Evolutionary conservation across 768 basidiomycete species (phyloP), one percentile per base, ranked within the genome.

Genomic region (Trametes coccinea): DNA sequence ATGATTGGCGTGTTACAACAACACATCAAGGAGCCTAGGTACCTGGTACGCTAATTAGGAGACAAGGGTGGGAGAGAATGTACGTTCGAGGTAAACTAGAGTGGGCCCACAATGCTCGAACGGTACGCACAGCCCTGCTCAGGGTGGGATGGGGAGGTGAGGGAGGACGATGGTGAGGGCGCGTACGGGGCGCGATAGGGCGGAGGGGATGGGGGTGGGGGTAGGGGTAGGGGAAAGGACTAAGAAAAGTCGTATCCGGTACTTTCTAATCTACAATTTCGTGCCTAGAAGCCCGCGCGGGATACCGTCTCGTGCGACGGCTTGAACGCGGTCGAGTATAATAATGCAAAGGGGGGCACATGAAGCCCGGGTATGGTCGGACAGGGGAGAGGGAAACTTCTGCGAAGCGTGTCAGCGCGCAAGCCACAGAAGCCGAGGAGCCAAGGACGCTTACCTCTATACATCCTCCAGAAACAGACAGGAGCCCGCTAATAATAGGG

Each of bases 211-310:
- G 10, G 44, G 46, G n/a, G 5, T 9, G 51, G 44, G 11, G 39
- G 30, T 13, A 8, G 51, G 51, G 27, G 29, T 1, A 33, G 44
- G 61, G 17, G 40, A 16, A 34, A 50, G 27, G 34, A 40, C 11
- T 45, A 52, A 53, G 51, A 11, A 51, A 17, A 48, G 22, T 50
- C 33, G 48, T 53, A 51, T 40, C 49, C n/a, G 29, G 34, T 62
- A 55, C 53, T 58, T 59, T 63, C 62, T 63, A 63, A 49, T 63
- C 53, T 63, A 63, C 62, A 63, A 51, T 50, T 37, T 58, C 60
- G 60, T 56, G 56, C 53, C 45, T 59, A 53, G 47, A 59, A 54
- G 52, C 46, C 56, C 47, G 39, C 47, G 45, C 45, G 31, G 27
- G 56, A 17, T 30, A 2, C n/a, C 27, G 27, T 31, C 22, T 30